These are phyloP conservation scores for Aureobasidium namibiae DNA, from an alignment of 2,329 filamentous ascomycete genomes.

Conservation along the genomic window DNA sequence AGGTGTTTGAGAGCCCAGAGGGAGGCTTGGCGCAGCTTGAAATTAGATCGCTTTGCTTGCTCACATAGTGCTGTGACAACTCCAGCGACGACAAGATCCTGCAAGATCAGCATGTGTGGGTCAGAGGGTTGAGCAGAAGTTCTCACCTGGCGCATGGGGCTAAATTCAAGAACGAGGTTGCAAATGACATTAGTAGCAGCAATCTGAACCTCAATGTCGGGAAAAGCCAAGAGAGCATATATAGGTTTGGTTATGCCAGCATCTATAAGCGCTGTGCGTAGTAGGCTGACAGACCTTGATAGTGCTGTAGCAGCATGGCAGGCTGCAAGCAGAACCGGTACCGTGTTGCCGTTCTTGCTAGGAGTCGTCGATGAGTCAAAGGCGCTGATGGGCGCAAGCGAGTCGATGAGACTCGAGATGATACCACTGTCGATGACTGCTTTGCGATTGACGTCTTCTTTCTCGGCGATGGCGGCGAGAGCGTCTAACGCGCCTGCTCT, in stretches of 20 bases:
- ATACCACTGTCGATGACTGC: slow-evolving; percentile 74
- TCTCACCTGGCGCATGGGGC: slow-evolving; percentile 74
- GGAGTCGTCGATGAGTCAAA: not conserved
- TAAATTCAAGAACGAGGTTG: slow-evolving; percentile 82
- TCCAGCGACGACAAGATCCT: slow-evolving; percentile 60
- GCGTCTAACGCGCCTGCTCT: slow-evolving; percentile 71
- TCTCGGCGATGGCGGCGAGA: slow-evolving; percentile 70
- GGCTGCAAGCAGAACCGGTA: slow-evolving; percentile 71
- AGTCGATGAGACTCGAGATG: slow-evolving; percentile 74
- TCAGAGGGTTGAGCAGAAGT: slow-evolving; percentile 27
- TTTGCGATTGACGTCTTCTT: slow-evolving; percentile 78
- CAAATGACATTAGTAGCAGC: slow-evolving; percentile 77
- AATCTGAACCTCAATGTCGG: slow-evolving; percentile 70
- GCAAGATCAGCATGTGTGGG: slow-evolving; percentile 32
- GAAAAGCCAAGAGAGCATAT: slow-evolving; percentile 65
- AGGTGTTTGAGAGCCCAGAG: slow-evolving; percentile 93
- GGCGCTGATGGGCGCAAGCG: slow-evolving; percentile 51
- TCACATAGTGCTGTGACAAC: slow-evolving; percentile 71
- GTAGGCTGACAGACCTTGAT: slow-evolving; percentile 72
- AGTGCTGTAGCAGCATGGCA: slow-evolving; percentile 75
- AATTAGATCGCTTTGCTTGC: slow-evolving; percentile 72
- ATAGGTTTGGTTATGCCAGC: slow-evolving; percentile 71
- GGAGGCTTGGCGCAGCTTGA: slow-evolving; percentile 73
- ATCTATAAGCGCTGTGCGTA: slow-evolving; percentile 83
- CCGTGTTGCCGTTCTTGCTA: slow-evolving; percentile 64